Conservation (phyloP, 805 yeast genomes). For the Metschnikowia cubensis region DNA sequence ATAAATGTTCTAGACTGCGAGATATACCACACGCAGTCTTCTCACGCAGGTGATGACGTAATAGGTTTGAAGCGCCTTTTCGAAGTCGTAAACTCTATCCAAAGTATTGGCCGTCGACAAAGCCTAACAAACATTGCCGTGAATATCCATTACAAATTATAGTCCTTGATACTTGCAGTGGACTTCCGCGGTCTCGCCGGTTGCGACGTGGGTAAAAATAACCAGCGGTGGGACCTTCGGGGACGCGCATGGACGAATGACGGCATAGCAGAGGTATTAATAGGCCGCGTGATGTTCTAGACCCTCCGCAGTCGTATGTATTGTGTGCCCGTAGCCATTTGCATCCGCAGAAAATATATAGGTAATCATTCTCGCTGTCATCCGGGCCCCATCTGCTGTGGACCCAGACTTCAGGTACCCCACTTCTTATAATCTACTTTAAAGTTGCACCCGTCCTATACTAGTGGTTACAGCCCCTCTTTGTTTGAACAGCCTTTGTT, state of each 20-base stretch:
- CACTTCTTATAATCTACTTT: neutral
- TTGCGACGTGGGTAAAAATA: neutral
- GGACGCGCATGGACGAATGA: slow-evolving; percentile 1
- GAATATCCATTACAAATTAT: too few relatives aligned
- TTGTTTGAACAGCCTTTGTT: neutral
- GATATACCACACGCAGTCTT: neutral
- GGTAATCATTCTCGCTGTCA: neutral
- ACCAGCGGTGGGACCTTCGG: neutral
- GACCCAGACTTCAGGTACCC: neutral
- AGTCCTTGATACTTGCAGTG: neutral
- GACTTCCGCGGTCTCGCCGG: neutral
- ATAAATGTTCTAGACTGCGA: slow-evolving; percentile 2
- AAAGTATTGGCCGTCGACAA: neutral
- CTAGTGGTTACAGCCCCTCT: neutral
- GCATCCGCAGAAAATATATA: slow-evolving; percentile 4
- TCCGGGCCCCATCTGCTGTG: neutral
- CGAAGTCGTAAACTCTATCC: neutral
- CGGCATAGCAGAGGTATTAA: slow-evolving; percentile 5
- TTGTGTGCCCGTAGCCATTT: neutral
- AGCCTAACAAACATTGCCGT: neutral
- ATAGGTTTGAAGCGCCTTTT: neutral
- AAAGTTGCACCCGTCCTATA: neutral
- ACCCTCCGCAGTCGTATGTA: neutral
- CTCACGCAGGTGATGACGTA: neutral
- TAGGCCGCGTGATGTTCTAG: slow-evolving; percentile 4